Base-by-base conservation (phyloP, 257 asterid genomes). In the Datura wrightii region DNA sequence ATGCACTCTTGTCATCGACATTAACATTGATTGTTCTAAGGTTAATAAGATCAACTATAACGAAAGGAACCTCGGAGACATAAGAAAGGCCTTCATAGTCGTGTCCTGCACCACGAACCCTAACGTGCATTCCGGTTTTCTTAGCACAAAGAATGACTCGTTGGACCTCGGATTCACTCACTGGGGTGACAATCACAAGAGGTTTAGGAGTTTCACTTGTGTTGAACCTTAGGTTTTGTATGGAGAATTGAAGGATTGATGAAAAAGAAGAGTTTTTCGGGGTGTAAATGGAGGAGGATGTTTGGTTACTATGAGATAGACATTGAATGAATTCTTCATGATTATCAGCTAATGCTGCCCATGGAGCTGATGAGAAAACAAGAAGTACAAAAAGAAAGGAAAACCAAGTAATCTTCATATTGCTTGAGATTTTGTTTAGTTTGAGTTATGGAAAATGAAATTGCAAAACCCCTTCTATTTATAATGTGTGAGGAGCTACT, bases 21-120 rank as follows among this genome's bases (percentile, higher is more conserved):
- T 83, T 10, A 66, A 83, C 80, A 8, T 60, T 37, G 80, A 83
- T 52, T 24, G 16, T 36, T 42, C 16, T 83, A 13, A 83, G 52
- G 54, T 83, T 36, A 0, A 66, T 31, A 2, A 83, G 80, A 41
- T 83, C 85, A 48, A 83, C 19, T 6, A 50, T 16, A 19, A 69
- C 41, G 0, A 83, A 83, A 1, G 80, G 67, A 65, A 36, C 46
- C 9, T 66, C 80, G 2, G 85, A 34, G 15, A 58, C 79, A 58
- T 83, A 83, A 16, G 85, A 83, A 16, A 83, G 69, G 0, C 85
- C 85, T 69, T 83, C 85, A 15, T 83, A 83, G 6, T 83, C 85
- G 52, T 83, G 85, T 41, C 85, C 85, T 13, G 42, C 85, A 42
- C 85, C 42, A 50, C 85, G 85, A 19, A 50, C 55, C 53, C 85